phyloP scores from a whole-genome alignment of 805 yeast species.

The Ogataea zsoltii region DNA sequence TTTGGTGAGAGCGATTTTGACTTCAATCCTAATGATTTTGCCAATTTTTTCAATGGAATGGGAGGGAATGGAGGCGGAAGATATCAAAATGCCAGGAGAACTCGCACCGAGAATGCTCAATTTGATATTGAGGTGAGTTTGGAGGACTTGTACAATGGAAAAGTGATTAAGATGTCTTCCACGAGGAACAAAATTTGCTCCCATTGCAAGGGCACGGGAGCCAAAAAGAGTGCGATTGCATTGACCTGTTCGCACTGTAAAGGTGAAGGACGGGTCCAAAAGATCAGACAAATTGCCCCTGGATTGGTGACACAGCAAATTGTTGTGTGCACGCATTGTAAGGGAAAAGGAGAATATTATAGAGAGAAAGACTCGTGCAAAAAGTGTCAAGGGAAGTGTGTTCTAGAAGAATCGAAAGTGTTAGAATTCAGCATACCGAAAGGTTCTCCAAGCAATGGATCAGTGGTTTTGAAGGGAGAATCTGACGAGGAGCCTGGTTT shows the following conservation, averaged over 20 bases:
- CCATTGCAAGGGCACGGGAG: constrained; percentile 76
- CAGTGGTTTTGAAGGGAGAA: constrained; percentile 60
- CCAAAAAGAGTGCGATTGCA: constrained; percentile 56
- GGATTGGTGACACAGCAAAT: constrained; percentile 69
- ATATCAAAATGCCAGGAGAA: constrained; percentile 19
- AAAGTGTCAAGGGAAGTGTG: constrained; percentile 66
- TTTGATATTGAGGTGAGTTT: constrained; percentile 63
- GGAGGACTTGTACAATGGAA: constrained; percentile 79
- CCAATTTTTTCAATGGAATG: constrained; percentile 58
- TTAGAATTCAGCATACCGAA: constrained; percentile 74
- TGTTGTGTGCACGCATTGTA: constrained; percentile 65
- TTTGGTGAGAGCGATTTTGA: constrained; percentile 41
- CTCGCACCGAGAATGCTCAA: constrained; percentile 64
- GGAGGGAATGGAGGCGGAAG: constrained; percentile 24
- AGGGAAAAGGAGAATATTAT: constrained; percentile 64
- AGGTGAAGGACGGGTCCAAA: constrained; percentile 67
- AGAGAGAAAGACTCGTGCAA: constrained; percentile 74
- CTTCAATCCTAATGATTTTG: constrained; percentile 74
- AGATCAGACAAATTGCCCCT: constrained; percentile 66
- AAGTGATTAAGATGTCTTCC: constrained; percentile 69
- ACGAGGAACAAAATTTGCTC: constrained; percentile 73
- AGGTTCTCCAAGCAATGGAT: constrained; percentile 67
- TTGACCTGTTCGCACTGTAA: constrained; percentile 64
- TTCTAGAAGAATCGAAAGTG: constrained; percentile 63
- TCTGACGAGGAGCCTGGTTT: constrained; percentile 79